These are phyloP conservation scores for Pleurotus salmoneostramineus DNA, from an alignment of 768 basidiomycete genomes.

Conservation along the genomic window DNA sequence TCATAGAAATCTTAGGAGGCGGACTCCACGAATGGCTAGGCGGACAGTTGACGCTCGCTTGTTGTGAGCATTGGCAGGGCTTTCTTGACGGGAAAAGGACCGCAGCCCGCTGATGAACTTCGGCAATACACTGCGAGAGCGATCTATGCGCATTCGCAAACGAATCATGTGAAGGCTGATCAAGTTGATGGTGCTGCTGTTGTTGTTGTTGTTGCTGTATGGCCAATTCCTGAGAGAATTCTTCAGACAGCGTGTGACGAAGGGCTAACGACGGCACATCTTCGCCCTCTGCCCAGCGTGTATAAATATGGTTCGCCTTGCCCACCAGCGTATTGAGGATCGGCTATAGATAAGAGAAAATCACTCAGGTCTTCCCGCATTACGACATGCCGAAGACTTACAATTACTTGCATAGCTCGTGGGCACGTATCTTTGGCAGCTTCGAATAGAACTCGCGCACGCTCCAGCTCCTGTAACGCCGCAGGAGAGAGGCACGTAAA, in stretches of 20 bases:
- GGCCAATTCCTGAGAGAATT: slow-evolving; percentile 13
- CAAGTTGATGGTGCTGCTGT: neutral
- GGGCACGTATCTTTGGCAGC: slow-evolving; percentile 41
- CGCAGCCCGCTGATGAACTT: slow-evolving; percentile 41
- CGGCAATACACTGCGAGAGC: slow-evolving; percentile 42
- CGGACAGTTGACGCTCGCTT: slow-evolving; percentile 23
- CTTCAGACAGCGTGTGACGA: slow-evolving; percentile 29
- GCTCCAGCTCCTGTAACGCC: slow-evolving; percentile 58
- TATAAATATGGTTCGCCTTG: slow-evolving; percentile 46
- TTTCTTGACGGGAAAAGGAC: slow-evolving; percentile 39
- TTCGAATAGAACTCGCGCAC: slow-evolving; percentile 41
- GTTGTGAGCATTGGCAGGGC: slow-evolving; percentile 35
- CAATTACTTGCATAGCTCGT: slow-evolving; percentile 40
- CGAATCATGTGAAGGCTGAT: slow-evolving; percentile 27
- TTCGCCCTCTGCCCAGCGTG: slow-evolving; percentile 41
- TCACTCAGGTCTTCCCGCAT: neutral
- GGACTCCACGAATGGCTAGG: slow-evolving; percentile 45
- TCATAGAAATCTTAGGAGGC: slow-evolving; percentile 24
- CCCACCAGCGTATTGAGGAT: slow-evolving; percentile 46
- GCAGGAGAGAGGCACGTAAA: slow-evolving; percentile 60
- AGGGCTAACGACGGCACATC: slow-evolving; percentile 39
- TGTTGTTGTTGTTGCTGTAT: slow-evolving; percentile 9
- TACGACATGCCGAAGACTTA: slow-evolving; percentile 21
- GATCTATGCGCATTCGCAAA: slow-evolving; percentile 37
- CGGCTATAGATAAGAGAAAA: slow-evolving; percentile 24